Conservation (phyloP, 2,329 filamentous ascomycete species). For the Hypocreales sp. region DNA sequence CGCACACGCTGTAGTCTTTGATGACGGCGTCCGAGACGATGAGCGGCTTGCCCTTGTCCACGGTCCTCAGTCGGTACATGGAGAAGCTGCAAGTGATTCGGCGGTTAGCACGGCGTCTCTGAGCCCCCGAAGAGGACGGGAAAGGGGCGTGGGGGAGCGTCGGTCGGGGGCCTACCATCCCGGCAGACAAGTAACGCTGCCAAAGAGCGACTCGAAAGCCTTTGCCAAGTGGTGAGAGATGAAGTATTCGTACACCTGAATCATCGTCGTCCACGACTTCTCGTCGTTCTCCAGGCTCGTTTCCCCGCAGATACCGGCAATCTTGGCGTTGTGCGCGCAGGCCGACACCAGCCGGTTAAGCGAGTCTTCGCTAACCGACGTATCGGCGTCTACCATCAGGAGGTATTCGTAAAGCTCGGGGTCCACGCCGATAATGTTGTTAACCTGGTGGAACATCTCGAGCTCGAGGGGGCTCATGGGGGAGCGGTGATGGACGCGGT, state of each 20-base stretch:
- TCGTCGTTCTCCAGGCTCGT: constrained; percentile 94
- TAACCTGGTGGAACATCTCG: constrained; percentile 98
- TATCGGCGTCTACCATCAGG: constrained; percentile 96
- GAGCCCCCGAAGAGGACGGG: too few relatives aligned
- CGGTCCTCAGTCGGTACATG: constrained; percentile 94
- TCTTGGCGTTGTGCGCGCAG: constrained; percentile 87
- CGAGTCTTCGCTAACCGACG: constrained; percentile 80
- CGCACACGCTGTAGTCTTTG: constrained; percentile 72
- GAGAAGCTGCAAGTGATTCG: constrained; percentile 62
- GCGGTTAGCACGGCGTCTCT: too few relatives aligned
- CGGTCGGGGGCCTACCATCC: constrained; percentile 89
- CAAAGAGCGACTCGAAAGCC: constrained; percentile 94
- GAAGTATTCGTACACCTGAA: constrained; percentile 99
- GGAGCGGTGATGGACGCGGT: constrained; percentile 85
- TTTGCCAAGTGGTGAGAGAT: constrained; percentile 96
- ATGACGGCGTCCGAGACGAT: constrained; percentile 87
- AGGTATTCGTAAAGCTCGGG: constrained; percentile 95
- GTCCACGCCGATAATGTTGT: constrained; percentile 97
- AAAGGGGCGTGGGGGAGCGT: too few relatives aligned
- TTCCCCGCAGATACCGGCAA: constrained; percentile 94
- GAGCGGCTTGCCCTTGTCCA: constrained; percentile 83
- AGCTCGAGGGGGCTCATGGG: constrained; percentile 94
- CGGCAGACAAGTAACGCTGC: constrained; percentile 94
- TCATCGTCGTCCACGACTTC: constrained; percentile 97
- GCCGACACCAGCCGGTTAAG: constrained; percentile 84